Percentiles rank a stretch among this genome's conserved stretches.
Evolutionary conservation across 2,329 filamentous ascomycete species (phyloP).

Genomic region (Gliomastix tumulicola): DNA sequence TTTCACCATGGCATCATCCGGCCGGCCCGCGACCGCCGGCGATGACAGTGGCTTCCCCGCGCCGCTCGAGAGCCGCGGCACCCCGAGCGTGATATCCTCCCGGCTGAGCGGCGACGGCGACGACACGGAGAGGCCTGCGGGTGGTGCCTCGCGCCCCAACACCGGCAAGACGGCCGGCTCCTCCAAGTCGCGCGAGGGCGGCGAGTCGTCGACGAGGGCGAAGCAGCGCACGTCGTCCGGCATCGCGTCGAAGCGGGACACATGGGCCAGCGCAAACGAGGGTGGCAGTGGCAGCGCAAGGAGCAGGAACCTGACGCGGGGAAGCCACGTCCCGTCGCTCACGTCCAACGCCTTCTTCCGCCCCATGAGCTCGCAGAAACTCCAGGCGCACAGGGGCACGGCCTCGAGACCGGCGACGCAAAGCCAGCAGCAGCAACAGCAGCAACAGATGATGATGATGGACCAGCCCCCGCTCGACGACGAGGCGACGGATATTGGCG

Average conservation of each 20-base stretch:
- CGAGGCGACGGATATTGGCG: slow-evolving; percentile 33
- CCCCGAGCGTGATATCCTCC: slow-evolving; percentile 4
- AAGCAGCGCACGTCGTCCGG: not conserved
- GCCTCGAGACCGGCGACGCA: slow-evolving; percentile 33
- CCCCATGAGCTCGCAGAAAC: slow-evolving; percentile 91
- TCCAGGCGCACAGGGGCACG: slow-evolving; percentile 78
- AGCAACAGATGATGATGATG: slow-evolving; percentile 9
- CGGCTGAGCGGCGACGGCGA: slow-evolving; percentile 3
- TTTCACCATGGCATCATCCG: not conserved
- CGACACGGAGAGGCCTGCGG: too few relatives aligned
- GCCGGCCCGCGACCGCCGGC: not conserved
- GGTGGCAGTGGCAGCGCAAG: not conserved
- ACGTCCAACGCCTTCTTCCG: slow-evolving; percentile 89
- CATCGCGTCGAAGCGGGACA: slow-evolving; percentile 1
- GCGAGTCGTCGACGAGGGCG: too few relatives aligned
- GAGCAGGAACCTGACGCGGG: slow-evolving; percentile 56
- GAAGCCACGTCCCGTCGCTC: slow-evolving; percentile 84
- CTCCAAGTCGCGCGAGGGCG: too few relatives aligned
- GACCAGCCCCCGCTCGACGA: slow-evolving; percentile 25
- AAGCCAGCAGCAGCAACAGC: slow-evolving; percentile 24
- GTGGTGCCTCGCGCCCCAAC: slow-evolving; percentile 1
- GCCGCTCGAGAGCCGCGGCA: not conserved
- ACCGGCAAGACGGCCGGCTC: not conserved
- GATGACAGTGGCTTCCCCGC: slow-evolving; percentile 1
- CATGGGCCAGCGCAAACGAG: too few relatives aligned